A percentile compares a stretch with the other conserved stretches of the same genome.
Conservation (phyloP, 257 asterid genomes). For the Cinchona pubescens region DNA sequence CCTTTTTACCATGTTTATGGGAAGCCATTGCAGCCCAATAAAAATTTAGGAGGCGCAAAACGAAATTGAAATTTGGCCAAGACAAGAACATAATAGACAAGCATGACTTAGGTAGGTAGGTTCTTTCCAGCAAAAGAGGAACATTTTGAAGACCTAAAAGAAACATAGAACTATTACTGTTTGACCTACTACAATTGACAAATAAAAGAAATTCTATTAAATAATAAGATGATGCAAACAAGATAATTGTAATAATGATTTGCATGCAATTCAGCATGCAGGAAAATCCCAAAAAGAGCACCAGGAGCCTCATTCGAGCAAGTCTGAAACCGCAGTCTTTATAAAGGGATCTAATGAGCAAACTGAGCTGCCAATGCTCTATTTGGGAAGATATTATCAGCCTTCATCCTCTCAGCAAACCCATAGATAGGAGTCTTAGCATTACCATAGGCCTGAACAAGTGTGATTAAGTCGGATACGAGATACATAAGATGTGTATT, state of each 20-base stretch:
- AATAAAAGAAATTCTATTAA: not conserved
- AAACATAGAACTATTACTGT: not conserved
- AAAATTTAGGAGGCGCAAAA: not conserved
- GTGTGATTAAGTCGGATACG: conserved; percentile 45
- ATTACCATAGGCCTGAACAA: conserved; percentile 51
- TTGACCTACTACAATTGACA: not conserved
- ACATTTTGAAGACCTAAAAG: not conserved
- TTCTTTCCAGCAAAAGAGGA: not conserved
- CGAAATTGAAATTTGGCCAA: not conserved
- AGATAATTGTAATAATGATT: not conserved
- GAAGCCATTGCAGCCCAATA: not conserved
- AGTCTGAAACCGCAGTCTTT: conserved; percentile 44
- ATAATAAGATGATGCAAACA: not conserved
- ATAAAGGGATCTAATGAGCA: conserved; percentile 48
- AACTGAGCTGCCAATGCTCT: conserved; percentile 31
- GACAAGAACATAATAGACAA: not conserved
- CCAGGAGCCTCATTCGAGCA: conserved; percentile 40
- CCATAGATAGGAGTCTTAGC: conserved; percentile 68
- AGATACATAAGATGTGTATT: conserved; percentile 43
- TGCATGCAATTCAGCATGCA: not conserved
- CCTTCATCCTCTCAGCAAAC: conserved; percentile 66
- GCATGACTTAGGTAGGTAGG: not conserved
- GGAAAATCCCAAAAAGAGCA: not conserved
- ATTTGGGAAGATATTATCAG: conserved; percentile 49
- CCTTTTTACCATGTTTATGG: not conserved